phyloP scores from a whole-genome alignment of 768 basidiomycete genomes.

The Plicaturopsis crispa region DNA sequence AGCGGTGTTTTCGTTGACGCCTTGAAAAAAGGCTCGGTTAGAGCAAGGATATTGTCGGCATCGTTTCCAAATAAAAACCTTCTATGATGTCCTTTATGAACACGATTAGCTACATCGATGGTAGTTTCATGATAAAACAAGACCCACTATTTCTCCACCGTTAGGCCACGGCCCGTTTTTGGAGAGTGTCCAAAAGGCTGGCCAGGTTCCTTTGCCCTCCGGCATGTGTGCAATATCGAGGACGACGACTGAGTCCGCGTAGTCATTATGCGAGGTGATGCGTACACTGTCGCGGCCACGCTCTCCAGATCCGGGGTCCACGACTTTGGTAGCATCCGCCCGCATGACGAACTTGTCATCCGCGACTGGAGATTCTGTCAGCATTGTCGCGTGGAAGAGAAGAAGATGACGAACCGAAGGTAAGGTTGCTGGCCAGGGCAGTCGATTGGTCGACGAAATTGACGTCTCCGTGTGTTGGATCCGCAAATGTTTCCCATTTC shows the following conservation, averaged over 20 bases:
- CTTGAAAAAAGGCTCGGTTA: slow-evolving; percentile 17
- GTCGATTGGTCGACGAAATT: slow-evolving; percentile 44
- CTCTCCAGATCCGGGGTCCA: slow-evolving; percentile 19
- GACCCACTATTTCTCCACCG: slow-evolving; percentile 36
- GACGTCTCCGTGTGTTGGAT: slow-evolving; percentile 63
- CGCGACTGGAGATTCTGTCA: too few species aligned
- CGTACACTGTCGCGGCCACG: slow-evolving; percentile 54
- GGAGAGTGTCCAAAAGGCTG: slow-evolving; percentile 57
- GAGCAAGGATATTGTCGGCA: neutral
- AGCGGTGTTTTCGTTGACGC: slow-evolving; percentile 36
- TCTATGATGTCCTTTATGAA: slow-evolving; percentile 47
- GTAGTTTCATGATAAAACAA: slow-evolving; percentile 1
- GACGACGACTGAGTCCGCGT: slow-evolving; percentile 38
- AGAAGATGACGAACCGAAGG: slow-evolving; percentile 32
- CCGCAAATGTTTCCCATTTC: slow-evolving; percentile 40
- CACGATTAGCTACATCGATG: neutral
- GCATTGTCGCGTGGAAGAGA: too few species aligned
- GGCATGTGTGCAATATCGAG: slow-evolving; percentile 57
- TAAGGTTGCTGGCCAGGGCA: slow-evolving; percentile 34
- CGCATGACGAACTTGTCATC: slow-evolving; percentile 47
- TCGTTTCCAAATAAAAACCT: slow-evolving; percentile 21
- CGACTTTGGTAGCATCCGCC: slow-evolving; percentile 35
- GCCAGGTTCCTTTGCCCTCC: slow-evolving; percentile 52
- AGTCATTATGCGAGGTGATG: slow-evolving; percentile 38
- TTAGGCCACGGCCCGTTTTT: slow-evolving; percentile 46